Evolutionary conservation across 495 filamentous ascomycete species (phyloP), one percentile per base, ranked within the genome.

Genomic region (Neurospora sp.): DNA sequence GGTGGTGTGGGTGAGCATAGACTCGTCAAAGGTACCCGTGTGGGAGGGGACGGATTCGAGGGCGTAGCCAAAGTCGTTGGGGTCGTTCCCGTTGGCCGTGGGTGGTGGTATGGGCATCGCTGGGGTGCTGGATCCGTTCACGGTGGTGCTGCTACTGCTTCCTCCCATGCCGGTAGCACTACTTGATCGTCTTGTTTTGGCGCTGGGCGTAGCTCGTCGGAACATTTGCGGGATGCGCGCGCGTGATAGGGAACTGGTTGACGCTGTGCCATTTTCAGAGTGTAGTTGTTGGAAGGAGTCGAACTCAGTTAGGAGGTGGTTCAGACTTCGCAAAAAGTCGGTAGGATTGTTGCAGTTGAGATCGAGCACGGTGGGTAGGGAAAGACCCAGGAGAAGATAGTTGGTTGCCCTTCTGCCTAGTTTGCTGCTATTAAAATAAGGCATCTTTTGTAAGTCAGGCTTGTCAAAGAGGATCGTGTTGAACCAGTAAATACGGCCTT

Each of bases 401-500:
- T 97, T 96, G 71, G 94, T 94, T 42, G 96, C 94, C 71, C 88
- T 91, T 59, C 94, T 90, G 72, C 91, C 90, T 40, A 97, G 89
- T 78, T 94, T 95, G 75, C 89, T 89, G 37, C 88, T 80, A 75
- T 96, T 91, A 77, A 97, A 94, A 81, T 94, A 97, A 39, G 96
- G 91, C 80, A 97, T 89, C 74, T 89, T 91, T 40, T 87, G 82
- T 40, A 98, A 86, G 79, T 97, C 93, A 35, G 88, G 81, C 75
- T 93, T 93, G 73, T 92, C 91, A 81, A 97, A 97, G 80, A 96
- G 90, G 61, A 98, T 87, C 0, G 96, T 96, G 82, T 97, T 97
- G 82, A 97, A 97, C 94, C 95, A 98, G 84, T 97, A 98, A 31
- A 97, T 90, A 70, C 91, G 91, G 69, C 96, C 95, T 83, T 97